Conservation (phyloP, 345 rosid genomes). For the Viola odorata region DNA sequence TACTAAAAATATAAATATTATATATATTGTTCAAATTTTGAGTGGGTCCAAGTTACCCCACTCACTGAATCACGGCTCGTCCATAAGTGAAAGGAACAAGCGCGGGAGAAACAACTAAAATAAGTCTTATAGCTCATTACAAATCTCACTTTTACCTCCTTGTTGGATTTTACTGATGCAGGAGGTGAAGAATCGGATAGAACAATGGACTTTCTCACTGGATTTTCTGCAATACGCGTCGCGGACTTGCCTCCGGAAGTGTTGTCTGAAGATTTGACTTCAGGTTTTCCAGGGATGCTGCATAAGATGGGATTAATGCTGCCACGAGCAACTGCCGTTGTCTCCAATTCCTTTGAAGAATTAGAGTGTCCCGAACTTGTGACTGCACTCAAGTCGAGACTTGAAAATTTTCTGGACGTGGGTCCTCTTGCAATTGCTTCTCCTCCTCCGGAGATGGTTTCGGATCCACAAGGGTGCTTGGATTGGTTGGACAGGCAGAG, state of each 20-base stretch:
- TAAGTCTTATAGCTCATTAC: not conserved
- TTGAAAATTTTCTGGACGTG: slow-evolving; percentile 30
- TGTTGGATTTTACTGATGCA: too few relatives aligned
- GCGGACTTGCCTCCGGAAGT: slow-evolving; percentile 35
- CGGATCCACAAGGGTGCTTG: slow-evolving; percentile 29
- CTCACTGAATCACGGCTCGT: too few relatives aligned
- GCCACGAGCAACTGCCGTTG: slow-evolving; percentile 37
- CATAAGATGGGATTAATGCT: slow-evolving; percentile 35
- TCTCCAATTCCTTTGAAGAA: slow-evolving; percentile 36
- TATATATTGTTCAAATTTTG: too few relatives aligned
- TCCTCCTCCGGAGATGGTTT: not conserved
- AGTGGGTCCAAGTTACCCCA: too few relatives aligned
- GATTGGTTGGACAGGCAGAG: slow-evolving; percentile 53
- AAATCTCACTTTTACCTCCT: not conserved
- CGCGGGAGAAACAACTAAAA: not conserved
- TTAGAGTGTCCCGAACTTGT: slow-evolving; percentile 22
- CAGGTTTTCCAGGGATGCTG: slow-evolving; percentile 23
- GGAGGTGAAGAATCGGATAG: slow-evolving; percentile 19
- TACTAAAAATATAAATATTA: too few relatives aligned
- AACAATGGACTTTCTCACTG: slow-evolving; percentile 34
- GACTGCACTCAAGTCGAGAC: slow-evolving; percentile 23
- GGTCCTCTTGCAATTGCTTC: slow-evolving; percentile 33
- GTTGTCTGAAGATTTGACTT: not conserved
- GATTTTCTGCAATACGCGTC: slow-evolving; percentile 25
- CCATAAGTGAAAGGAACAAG: not conserved